Evolutionary conservation across 805 yeast species (phyloP).

Genomic region (Candida nanaspora): DNA sequence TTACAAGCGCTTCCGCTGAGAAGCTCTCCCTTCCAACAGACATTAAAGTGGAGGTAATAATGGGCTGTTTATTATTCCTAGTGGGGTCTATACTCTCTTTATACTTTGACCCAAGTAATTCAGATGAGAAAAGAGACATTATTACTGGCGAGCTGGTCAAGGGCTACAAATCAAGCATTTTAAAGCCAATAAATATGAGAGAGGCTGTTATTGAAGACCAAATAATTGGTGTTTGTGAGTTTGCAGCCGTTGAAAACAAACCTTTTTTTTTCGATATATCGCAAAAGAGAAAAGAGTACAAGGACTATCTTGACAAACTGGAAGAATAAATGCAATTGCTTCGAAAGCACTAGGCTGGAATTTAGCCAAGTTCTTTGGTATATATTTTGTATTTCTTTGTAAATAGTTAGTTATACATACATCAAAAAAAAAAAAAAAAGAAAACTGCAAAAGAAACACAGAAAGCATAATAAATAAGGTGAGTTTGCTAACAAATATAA

Average conservation of each 20-base stretch:
- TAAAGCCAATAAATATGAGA: constrained; percentile 41
- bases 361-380: too few species aligned
- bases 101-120: constrained; percentile 9
- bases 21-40: constrained; percentile 31
- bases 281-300: constrained; percentile 37
- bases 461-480: too few species aligned
- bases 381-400: too few species aligned
- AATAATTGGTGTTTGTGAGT: constrained; percentile 34
- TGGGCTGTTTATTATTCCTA: constrained; percentile 38
- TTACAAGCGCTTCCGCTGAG: constrained; percentile 18
- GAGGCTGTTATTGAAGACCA: constrained; percentile 43
- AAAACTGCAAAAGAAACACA: too few species aligned
- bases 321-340: too few species aligned
- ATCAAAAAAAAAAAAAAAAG: too few species aligned
- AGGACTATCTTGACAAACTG: constrained; percentile 23
- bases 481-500: too few species aligned
- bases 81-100: constrained; percentile 31
- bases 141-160: constrained; percentile 23
- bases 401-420: too few species aligned
- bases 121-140: constrained; percentile 11
- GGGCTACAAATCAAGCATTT: constrained; percentile 19
- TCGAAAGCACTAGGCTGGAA: too few species aligned
- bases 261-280: constrained; percentile 44
- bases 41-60: constrained; percentile 41
- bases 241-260: constrained; percentile 40